A percentile compares a stretch with the other conserved stretches of the same genome.
Evolutionary conservation across 805 yeast species (phyloP).

Genomic region (Kuraishia piskuri): DNA sequence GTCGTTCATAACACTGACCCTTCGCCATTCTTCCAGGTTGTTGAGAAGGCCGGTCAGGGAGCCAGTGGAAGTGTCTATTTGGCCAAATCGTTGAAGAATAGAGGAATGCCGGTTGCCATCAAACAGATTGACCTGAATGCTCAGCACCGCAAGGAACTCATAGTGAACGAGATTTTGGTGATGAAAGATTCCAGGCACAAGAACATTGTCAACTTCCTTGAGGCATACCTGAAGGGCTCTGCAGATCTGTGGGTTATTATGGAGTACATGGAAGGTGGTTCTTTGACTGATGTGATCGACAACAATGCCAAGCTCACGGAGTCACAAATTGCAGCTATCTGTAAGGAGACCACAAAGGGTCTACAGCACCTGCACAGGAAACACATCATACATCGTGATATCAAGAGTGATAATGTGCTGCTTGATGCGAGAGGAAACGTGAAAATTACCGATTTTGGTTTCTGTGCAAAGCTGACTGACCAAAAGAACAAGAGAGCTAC

Average conservation of each 20-base stretch:
- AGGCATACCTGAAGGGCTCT: constrained; percentile 58
- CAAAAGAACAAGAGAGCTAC: constrained; percentile 69
- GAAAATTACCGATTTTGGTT: constrained; percentile 78
- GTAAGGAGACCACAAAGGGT: constrained; percentile 84
- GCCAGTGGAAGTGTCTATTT: constrained; percentile 94
- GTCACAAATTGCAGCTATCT: constrained; percentile 91
- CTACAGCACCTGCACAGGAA: constrained; percentile 80
- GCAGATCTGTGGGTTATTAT: constrained; percentile 93
- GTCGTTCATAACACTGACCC: constrained; percentile 86
- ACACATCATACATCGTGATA: constrained; percentile 93
- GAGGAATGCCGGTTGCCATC: constrained; percentile 74
- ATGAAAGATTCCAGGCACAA: constrained; percentile 89
- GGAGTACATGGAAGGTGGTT: constrained; percentile 99
- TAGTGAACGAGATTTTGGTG: constrained; percentile 89
- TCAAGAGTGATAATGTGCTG: constrained; percentile 88
- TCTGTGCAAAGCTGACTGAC: constrained; percentile 74
- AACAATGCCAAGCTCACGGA: constrained; percentile 82
- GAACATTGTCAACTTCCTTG: constrained; percentile 91
- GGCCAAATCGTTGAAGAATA: constrained; percentile 53
- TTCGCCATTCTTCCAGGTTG: constrained; percentile 64
- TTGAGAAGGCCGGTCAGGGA: constrained; percentile 93
- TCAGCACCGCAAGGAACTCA: constrained; percentile 93
- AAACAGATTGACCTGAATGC: constrained; percentile 93
- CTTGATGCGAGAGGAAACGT: constrained; percentile 80
- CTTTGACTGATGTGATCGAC: constrained; percentile 90